Evolutionary conservation across 2,329 filamentous ascomycete genomes (phyloP).

Genomic region (Chaetomiaceae sp.): DNA sequence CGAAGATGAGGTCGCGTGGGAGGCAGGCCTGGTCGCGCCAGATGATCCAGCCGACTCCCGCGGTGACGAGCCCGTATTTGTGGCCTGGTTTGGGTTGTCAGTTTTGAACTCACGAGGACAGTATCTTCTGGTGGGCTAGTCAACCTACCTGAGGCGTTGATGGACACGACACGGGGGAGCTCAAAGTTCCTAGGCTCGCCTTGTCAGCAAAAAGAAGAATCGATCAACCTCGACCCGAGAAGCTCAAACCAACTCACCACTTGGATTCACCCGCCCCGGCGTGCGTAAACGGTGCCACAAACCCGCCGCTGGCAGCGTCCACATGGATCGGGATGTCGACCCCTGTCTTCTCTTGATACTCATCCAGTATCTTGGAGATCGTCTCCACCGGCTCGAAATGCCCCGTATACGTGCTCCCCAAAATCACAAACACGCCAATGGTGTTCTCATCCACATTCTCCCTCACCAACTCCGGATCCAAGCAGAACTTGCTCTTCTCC

Average conservation of each 20-base stretch:
- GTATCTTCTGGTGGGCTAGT: too few relatives aligned
- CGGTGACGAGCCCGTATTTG: conserved; percentile 60
- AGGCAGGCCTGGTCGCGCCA: conserved; percentile 62
- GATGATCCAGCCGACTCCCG: conserved; percentile 66
- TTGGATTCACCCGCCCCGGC: conserved; percentile 51
- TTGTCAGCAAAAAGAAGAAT: background rate
- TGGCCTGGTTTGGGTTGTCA: conserved; percentile 32
- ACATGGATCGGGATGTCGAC: conserved; percentile 64
- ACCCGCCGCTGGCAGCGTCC: conserved; percentile 57
- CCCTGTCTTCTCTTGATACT: conserved; percentile 57
- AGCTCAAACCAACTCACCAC: conserved; percentile 41
- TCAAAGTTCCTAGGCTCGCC: conserved; percentile 48
- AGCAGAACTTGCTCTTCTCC: conserved; percentile 53
- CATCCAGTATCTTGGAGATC: conserved; percentile 60
- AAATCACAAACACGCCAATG: conserved; percentile 68
- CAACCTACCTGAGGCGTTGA: conserved; percentile 61
- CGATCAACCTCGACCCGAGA: background rate
- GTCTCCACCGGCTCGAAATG: conserved; percentile 69
- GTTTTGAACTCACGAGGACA: too few relatives aligned
- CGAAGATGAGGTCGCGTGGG: conserved; percentile 64
- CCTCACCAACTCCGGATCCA: conserved; percentile 60
- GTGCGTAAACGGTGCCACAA: conserved; percentile 57
- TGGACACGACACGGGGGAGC: conserved; percentile 58
- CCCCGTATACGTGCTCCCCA: conserved; percentile 69
- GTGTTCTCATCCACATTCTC: conserved; percentile 71